Percentiles rank a stretch among this genome's conserved stretches.
phyloP scores from a whole-genome alignment of 805 yeast species.

The Metschnikowia cubensis region DNA sequence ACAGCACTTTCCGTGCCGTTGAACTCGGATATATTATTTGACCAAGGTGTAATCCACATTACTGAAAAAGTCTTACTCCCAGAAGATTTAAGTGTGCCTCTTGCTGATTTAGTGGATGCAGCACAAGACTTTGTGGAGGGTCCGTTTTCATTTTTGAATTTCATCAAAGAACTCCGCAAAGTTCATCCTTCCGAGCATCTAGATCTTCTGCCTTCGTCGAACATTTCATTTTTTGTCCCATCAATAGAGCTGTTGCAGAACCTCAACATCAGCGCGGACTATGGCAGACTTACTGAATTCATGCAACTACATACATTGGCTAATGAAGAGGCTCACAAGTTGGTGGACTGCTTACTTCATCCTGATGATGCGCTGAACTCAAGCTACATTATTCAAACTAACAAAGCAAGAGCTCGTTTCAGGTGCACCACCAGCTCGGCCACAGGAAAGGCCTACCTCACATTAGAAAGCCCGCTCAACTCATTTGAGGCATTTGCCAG shows the following conservation, averaged over 20 bases:
- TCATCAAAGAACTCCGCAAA: conserved; percentile 42
- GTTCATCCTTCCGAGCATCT: conserved; percentile 40
- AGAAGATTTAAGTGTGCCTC: conserved; percentile 44
- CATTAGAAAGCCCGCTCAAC: conserved; percentile 6
- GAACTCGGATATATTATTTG: conserved; percentile 66
- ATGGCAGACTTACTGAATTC: conserved; percentile 47
- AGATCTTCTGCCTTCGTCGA: conserved; percentile 25
- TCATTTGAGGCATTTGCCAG: conserved; percentile 14
- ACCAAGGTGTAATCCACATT: conserved; percentile 82
- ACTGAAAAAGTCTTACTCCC: conserved; percentile 58
- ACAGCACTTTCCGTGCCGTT: conserved; percentile 33
- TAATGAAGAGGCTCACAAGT: conserved; percentile 42
- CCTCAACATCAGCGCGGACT: conserved; percentile 46
- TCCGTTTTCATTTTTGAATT: conserved; percentile 36
- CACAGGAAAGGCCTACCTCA: conserved; percentile 14
- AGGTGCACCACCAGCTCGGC: conserved; percentile 11
- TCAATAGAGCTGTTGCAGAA: conserved; percentile 50
- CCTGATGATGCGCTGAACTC: conserved; percentile 5
- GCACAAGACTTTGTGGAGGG: conserved; percentile 35
- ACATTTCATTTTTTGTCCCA: conserved; percentile 69
- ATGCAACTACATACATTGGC: conserved; percentile 69
- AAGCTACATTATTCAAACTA: conserved; percentile 13
- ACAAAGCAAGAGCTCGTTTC: conserved; percentile 11
- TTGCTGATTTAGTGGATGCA: conserved; percentile 52
- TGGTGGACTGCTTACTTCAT: conserved; percentile 45